phyloP scores from a whole-genome alignment of 441 rosid species.

The Populus hybrid region DNA sequence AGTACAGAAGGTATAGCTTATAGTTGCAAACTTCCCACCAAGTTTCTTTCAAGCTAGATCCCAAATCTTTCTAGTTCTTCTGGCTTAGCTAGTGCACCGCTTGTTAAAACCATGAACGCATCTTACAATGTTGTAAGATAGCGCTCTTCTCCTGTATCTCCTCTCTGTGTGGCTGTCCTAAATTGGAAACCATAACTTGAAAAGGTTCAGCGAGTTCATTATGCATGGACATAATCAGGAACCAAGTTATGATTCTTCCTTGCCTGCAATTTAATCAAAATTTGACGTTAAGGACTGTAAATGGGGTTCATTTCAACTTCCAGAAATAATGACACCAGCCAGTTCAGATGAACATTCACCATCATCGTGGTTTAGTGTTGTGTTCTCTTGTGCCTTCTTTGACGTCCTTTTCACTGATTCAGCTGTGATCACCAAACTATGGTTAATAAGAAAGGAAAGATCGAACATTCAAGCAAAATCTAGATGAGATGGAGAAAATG shows the following conservation, averaged over 20 bases:
- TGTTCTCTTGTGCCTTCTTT: conserved; percentile 38
- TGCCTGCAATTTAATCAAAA: conserved; percentile 36
- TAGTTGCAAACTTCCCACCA: background rate
- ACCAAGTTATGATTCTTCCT: conserved; percentile 27
- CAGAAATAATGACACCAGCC: background rate
- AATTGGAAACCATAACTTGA: background rate
- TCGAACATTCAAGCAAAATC: background rate
- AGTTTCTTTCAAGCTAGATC: background rate
- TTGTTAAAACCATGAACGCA: background rate
- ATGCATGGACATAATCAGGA: background rate
- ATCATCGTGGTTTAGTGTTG: conserved; percentile 23
- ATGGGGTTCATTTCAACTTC: background rate
- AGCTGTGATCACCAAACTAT: conserved; percentile 39
- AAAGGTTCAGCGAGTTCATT: conserved; percentile 3
- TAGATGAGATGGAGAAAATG: background rate
- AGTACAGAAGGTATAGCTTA: background rate
- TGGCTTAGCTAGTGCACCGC: background rate
- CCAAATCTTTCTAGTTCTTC: background rate
- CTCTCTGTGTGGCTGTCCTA: background rate
- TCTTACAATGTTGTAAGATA: background rate
- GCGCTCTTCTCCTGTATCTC: background rate
- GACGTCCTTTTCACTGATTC: conserved; percentile 46
- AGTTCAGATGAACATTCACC: conserved; percentile 31
- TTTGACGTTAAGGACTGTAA: background rate
- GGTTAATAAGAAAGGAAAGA: conserved; percentile 4